Evolutionary conservation across 1,139 yeast species (phyloP).

Genomic region (Entelexis paramagnoliae): DNA sequence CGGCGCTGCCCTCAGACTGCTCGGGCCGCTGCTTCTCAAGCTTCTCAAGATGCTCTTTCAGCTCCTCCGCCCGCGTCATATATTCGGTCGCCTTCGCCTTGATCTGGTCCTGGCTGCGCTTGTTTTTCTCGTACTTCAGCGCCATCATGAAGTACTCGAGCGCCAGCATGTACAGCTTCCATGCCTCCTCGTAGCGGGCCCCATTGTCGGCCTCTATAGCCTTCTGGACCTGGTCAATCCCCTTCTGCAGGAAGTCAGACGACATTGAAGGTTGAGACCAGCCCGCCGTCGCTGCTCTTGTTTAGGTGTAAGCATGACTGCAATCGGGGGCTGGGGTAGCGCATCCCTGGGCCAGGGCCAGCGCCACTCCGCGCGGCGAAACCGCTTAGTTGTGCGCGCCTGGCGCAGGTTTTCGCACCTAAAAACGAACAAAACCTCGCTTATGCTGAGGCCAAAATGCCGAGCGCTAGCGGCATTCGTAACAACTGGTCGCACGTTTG

Average conservation of each 20-base stretch:
- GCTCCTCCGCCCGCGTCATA: constrained; percentile 83
- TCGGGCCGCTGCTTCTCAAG: constrained; percentile 28
- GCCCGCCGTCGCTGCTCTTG: not conserved
- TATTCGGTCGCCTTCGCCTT: constrained; percentile 86
- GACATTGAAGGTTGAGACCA: constrained; percentile 27
- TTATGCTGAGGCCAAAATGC: too few relatives aligned
- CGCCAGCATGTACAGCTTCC: constrained; percentile 84
- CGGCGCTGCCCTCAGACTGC: constrained; percentile 41
- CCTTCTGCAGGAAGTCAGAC: constrained; percentile 80
- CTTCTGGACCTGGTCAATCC: constrained; percentile 83
- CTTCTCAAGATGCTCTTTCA: constrained; percentile 73
- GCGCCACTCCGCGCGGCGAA: not conserved
- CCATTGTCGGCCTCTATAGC: constrained; percentile 94
- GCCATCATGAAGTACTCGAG: constrained; percentile 93
- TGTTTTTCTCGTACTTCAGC: constrained; percentile 87
- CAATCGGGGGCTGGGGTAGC: not conserved
- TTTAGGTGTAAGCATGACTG: not conserved
- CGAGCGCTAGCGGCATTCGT: too few relatives aligned
- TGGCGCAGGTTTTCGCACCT: too few relatives aligned
- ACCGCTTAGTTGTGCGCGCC: too few relatives aligned
- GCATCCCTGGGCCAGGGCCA: not conserved
- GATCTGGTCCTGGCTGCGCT: constrained; percentile 77
- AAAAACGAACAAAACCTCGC: too few relatives aligned
- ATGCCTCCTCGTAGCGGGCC: constrained; percentile 86
- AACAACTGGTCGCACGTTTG: too few relatives aligned